Conservation (phyloP, 75 land plant species). For the Ceratopteris richardii region DNA sequence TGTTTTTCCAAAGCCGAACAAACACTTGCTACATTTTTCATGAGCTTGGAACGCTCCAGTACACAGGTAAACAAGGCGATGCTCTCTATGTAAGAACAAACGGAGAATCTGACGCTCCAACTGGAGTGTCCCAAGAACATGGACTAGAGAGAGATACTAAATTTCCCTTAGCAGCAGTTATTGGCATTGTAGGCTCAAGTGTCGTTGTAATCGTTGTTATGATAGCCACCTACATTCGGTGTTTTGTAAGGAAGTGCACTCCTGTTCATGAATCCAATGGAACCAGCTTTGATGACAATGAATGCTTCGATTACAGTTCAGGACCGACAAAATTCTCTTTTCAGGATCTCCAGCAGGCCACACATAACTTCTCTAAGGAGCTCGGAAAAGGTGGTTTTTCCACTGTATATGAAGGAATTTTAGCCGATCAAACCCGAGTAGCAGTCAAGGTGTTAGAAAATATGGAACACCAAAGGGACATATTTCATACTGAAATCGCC, state of each 20-base stretch:
- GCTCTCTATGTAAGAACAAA: not conserved
- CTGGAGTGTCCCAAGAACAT: too few species aligned
- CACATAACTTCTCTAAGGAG: constrained; percentile 6
- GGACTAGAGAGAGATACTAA: too few species aligned
- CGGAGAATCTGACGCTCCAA: too few species aligned
- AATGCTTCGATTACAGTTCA: not conserved
- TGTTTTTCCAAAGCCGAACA: constrained; percentile 10
- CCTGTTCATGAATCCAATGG: too few species aligned
- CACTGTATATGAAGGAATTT: constrained; percentile 10
- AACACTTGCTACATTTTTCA: constrained; percentile 8
- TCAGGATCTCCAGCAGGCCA: constrained; percentile 8
- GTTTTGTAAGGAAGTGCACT: too few species aligned
- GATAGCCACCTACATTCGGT: too few species aligned
- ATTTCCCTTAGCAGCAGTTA: too few species aligned
- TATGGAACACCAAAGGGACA: constrained; percentile 2
- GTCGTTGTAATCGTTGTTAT: too few species aligned
- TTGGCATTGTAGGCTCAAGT: too few species aligned
- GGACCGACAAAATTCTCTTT: constrained; percentile 13
- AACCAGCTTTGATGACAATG: not conserved
- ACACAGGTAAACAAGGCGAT: not conserved
- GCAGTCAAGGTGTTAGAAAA: constrained; percentile 20
- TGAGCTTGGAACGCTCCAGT: constrained; percentile 6
- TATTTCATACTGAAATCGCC: constrained; percentile 8
- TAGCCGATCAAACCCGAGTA: constrained; percentile 2
- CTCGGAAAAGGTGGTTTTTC: constrained; percentile 21